A percentile compares a stretch with the other conserved stretches of the same genome.
Conservation (phyloP, 345 rosid species). For the Salix koriyanagi region DNA sequence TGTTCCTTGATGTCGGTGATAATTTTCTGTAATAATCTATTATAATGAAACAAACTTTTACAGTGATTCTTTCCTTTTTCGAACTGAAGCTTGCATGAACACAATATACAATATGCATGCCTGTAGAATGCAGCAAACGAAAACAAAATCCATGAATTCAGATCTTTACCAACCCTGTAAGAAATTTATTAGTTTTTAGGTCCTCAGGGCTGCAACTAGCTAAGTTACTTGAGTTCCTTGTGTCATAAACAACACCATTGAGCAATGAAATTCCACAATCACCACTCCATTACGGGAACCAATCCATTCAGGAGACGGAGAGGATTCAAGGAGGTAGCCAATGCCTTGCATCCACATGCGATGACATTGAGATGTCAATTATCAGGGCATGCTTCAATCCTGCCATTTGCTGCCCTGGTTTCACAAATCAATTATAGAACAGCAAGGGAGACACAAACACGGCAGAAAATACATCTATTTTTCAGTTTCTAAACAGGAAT, state of each 20-base stretch:
- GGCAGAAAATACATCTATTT: not conserved
- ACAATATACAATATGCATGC: not conserved
- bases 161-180: not conserved
- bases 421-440: not conserved
- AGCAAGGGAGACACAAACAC: not conserved
- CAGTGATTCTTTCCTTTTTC: not conserved
- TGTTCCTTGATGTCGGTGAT: not conserved
- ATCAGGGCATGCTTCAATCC: not conserved
- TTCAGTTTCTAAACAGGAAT: not conserved
- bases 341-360: not conserved
- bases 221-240: not conserved
- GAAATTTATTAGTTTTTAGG: not conserved
- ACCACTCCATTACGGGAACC: not conserved
- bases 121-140: not conserved
- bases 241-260: not conserved
- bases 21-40: not conserved
- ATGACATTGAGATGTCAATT: not conserved
- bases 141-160: not conserved
- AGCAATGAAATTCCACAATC: not conserved
- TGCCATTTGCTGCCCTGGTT: not conserved
- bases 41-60: not conserved
- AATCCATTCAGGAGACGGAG: not conserved
- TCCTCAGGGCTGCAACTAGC: not conserved
- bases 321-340: not conserved
- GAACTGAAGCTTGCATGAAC: not conserved